A percentile compares a stretch with the other conserved stretches of the same genome.
phyloP scores from a whole-genome alignment of 2,329 filamentous ascomycete species.

The Colletotrichum melonis region DNA sequence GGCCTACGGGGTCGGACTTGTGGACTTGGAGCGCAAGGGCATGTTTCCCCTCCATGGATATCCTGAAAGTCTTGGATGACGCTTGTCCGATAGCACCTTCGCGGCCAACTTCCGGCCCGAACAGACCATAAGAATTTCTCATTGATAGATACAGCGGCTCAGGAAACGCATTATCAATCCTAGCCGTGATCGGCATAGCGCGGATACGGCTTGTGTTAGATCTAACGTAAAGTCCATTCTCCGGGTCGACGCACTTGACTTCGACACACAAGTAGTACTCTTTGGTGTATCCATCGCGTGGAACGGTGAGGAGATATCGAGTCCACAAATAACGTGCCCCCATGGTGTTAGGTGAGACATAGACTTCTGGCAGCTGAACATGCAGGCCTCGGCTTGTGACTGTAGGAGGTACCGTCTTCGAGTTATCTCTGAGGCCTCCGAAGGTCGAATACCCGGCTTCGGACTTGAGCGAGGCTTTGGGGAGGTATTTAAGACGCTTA shows the following conservation, averaged over 20 bases:
- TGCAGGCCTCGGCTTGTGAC: conserved; percentile 2
- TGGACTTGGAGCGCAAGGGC: background rate
- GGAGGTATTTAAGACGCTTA: background rate
- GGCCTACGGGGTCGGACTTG: background rate
- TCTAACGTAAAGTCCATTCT: background rate
- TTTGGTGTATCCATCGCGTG: background rate
- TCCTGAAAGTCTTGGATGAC: background rate
- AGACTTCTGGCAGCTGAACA: background rate
- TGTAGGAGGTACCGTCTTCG: background rate
- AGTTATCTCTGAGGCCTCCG: background rate
- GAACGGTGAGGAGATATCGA: background rate
- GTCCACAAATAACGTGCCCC: background rate
- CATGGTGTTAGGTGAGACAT: background rate
- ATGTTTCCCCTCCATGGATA: background rate
- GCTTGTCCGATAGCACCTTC: background rate
- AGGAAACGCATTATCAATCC: background rate
- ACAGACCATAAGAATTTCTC: background rate
- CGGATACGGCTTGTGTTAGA: background rate
- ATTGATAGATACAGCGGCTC: background rate
- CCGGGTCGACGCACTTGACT: background rate
- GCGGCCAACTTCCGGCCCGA: no score
- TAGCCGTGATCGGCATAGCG: background rate
- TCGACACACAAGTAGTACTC: background rate
- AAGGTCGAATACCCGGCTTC: background rate
- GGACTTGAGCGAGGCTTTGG: background rate